Conservation (phyloP, 495 filamentous ascomycete species). For the Penicillium malachiteum region DNA sequence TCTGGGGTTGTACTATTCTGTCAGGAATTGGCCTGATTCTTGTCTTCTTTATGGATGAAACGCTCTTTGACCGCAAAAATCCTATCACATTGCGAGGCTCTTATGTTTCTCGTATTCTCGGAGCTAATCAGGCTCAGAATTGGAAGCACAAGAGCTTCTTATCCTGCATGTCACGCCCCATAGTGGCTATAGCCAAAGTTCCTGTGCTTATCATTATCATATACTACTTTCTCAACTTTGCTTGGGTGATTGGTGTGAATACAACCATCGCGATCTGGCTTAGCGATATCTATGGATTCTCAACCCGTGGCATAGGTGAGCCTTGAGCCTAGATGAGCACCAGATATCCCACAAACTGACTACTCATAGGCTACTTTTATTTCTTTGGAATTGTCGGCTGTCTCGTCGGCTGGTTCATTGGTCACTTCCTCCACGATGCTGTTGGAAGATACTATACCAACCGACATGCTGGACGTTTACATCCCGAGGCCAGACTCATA, state of each 20-base stretch:
- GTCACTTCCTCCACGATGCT: conserved; percentile 12
- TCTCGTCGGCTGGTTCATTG: conserved; percentile 7
- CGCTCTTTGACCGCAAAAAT: conserved; percentile 6
- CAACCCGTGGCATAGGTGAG: conserved; percentile 3
- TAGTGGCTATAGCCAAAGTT: conserved; percentile 9
- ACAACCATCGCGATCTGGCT: conserved; percentile 12
- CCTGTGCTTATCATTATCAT: conserved; percentile 10
- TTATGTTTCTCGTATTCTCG: conserved; percentile 5
- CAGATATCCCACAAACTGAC: not conserved
- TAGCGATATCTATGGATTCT: conserved; percentile 9
- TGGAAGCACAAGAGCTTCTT: conserved; percentile 1
- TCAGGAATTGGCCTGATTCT: conserved; percentile 2
- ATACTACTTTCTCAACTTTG: conserved; percentile 9
- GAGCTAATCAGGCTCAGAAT: not conserved
- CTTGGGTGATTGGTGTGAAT: conserved; percentile 12
- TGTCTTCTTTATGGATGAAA: conserved; percentile 6
- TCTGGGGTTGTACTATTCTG: conserved; percentile 8
- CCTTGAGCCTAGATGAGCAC: not conserved
- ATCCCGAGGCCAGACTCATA: conserved; percentile 9
- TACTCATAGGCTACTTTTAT: conserved; percentile 7
- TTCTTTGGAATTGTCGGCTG: conserved; percentile 11
- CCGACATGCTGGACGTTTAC: conserved; percentile 7
- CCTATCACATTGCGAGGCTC: not conserved
- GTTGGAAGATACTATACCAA: conserved; percentile 10
- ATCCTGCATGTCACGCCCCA: conserved; percentile 2